phyloP scores from a whole-genome alignment of 208 protist species.

The Wallacemonas sp. region DNA sequence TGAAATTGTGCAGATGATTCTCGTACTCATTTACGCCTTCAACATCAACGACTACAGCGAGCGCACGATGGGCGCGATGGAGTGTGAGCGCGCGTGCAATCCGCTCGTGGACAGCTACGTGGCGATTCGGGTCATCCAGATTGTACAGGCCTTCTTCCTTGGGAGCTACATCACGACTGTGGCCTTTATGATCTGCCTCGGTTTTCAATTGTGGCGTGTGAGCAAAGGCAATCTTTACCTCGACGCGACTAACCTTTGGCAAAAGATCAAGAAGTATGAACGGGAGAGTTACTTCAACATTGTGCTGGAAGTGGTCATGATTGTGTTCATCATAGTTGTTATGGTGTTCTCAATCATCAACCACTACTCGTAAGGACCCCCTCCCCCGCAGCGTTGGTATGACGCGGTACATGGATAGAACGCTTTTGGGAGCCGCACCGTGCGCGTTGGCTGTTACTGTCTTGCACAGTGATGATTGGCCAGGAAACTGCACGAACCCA shows the following conservation, averaged over 20 bases:
- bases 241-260: constrained; percentile 81
- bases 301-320: constrained; percentile 48
- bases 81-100: constrained; percentile 81
- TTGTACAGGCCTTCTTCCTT: constrained; percentile 53
- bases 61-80: constrained; percentile 68
- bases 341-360: constrained; percentile 75
- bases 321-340: constrained; percentile 51
- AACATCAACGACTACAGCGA: constrained; percentile 84
- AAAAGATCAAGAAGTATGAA: constrained; percentile 63
- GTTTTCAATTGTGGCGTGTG: constrained; percentile 53
- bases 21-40: constrained; percentile 75
- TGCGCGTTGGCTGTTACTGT: too few species aligned
- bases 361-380: constrained; percentile 30
- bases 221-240: constrained; percentile 55
- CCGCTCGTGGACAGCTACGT: constrained; percentile 77
- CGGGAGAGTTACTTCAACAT: constrained; percentile 63
- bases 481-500: too few species aligned
- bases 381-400: too few species aligned
- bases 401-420: too few species aligned
- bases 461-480: too few species aligned
- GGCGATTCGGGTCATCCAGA: constrained; percentile 58
- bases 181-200: constrained; percentile 31
- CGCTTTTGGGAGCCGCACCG: too few species aligned
- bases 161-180: constrained; percentile 45
- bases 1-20: constrained; percentile 67